Base-by-base conservation (phyloP, 176 grass and related monocot species). In the Oropetium thomaeum region DNA sequence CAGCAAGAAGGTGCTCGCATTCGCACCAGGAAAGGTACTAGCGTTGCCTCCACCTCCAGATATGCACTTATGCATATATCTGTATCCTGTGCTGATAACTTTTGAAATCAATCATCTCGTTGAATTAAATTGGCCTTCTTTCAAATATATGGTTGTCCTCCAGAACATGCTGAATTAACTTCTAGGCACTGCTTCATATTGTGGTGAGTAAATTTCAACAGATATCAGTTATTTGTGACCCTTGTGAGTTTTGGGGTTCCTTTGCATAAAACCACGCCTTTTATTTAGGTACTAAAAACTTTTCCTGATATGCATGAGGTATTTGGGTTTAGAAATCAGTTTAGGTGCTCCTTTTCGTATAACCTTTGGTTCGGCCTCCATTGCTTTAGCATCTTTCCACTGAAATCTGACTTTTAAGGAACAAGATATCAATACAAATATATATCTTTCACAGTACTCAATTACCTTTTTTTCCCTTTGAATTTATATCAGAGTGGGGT, bases 11-110 rank as follows among this genome's bases (percentile, higher is more conserved):
- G 79, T 99, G 20, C 91, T 95, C 8, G 82, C 84, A 49, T 42
- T 94, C 0, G 86, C 87, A 0, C 79, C 91, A 3, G 71, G 79
- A 19, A 93, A 99, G 96, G 96, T 97, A 65, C 8, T 31, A 8
- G 9, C 57, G 17, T 53, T 58, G 27, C 22, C 29, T 45, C 1
- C 1, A 2, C 5, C 0, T 79, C 57, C 0, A 9, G 41, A 55
- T n/a, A n/a, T n/a, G n/a, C n/a, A n/a, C n/a, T n/a, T n/a, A n/a
- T n/a, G n/a, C n/a, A n/a, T n/a, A 27, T 20, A 14, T 23, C 10
- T 58, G 43, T 17, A n/a, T n/a, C n/a, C n/a, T n/a, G n/a, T n/a
- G n/a, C n/a, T 86, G 29, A 31, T 20, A 32, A 58, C 7, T 87
- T 72, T 10, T 71, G 30, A 48, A 66, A 31, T 41, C 0, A 32